These are phyloP conservation scores for Nymphaea thermarum DNA, from an alignment of 164 flowering plant species.

Conservation along the genomic window DNA sequence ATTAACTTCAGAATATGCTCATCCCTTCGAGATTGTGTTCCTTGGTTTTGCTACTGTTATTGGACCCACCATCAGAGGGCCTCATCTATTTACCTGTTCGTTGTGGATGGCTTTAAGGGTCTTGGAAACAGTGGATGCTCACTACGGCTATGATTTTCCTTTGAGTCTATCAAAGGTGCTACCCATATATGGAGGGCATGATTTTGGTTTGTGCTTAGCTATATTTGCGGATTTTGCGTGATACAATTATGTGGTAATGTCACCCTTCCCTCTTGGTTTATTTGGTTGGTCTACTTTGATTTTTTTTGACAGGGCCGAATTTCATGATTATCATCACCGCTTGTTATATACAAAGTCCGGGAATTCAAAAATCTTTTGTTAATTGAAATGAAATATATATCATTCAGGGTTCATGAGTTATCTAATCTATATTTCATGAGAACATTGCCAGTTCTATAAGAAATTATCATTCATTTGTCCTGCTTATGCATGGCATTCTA, in stretches of 20 bases:
- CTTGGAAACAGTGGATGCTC: conserved; percentile 95
- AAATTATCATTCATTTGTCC: no score
- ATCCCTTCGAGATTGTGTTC: conserved; percentile 94
- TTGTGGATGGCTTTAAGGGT: conserved; percentile 96
- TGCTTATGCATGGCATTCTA: no score
- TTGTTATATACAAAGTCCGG: conserved; percentile 92
- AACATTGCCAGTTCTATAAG: no score
- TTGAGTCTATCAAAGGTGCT: conserved; percentile 88
- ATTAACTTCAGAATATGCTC: conserved; percentile 97
- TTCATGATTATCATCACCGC: conserved; percentile 98
- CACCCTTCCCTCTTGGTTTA: no score
- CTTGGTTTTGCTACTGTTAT: conserved; percentile 96
- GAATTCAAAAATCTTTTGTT: conserved; percentile 21
- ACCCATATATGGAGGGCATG: conserved; percentile 94
- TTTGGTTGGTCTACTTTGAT: no score
- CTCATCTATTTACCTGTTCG: conserved; percentile 89
- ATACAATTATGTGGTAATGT: no score
- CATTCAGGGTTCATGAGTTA: no score
- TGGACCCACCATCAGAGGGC: conserved; percentile 97
- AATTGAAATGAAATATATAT: no score
- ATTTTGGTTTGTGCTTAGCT: background rate
- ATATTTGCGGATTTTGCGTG: no score
- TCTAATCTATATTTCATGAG: no score
- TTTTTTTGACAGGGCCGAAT: conserved; percentile 57
- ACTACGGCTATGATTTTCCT: conserved; percentile 97